Evolutionary conservation across 2,329 filamentous ascomycete genomes (phyloP), one percentile per base, ranked within the genome.

Genomic region (Zalaria sp.): DNA sequence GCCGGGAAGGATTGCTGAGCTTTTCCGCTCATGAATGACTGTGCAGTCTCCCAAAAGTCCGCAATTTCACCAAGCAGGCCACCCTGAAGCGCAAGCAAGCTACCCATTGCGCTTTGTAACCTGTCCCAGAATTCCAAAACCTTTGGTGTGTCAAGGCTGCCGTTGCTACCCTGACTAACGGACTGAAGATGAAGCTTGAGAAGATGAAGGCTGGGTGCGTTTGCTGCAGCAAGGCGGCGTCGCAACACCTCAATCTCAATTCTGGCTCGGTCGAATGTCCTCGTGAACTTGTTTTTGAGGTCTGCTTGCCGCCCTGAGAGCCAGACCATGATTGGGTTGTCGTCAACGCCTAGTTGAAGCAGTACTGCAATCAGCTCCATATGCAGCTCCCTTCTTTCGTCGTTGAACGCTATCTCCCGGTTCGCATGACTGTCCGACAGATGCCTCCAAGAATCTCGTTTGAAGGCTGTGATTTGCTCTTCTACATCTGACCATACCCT

Each of bases 321-420:
- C 88, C 91, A 98, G 7, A 93, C 74, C 84, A 85, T 94, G 47
- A 98, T 93, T 1, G 91, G 91, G 53, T 93, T 98, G 45, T 96
- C 87, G 6, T 93, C 83, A 2, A 94, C 87, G 5, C 91, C 93
- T 18, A 98, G 69, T 59, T 98, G 89, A n/a, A 98, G 66, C 41
- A 98, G 70, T 31, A 95, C 70, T 25, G 79, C 73, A 42, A 98
- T 96, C 38, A 95, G 69, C 56, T 94, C 86, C 77, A 95, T 86
- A 54, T 95, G 83, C 57, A 94, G 86, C 55, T 89, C 85, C 4
- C 74, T 68, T 34, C 79, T 68, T 3, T 62, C 64, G 3, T 63
- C 61, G 58, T 72, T 71, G 39, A 56, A 63, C 39, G 34, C 57
- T 55, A 53, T 66, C 49, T 77, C 67, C 39, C 69, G 50, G 55